Conservation (phyloP, 2,329 filamentous ascomycete genomes). For the Penicillium sp. region DNA sequence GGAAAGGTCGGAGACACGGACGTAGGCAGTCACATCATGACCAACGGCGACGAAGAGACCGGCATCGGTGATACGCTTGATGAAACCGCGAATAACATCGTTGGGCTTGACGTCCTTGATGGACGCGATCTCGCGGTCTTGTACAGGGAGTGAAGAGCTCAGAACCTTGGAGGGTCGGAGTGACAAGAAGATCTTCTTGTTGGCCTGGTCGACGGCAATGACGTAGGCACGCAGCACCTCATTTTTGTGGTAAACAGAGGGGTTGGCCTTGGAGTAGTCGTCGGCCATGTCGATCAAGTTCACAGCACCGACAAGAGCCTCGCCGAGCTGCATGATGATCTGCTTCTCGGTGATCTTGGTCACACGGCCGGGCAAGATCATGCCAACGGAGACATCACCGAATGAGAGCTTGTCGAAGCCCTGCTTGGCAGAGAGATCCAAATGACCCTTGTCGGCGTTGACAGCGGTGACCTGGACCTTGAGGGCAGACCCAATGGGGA, state of each 20-base stretch:
- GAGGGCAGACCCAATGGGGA: constrained; percentile 86
- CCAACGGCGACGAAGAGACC: constrained; percentile 86
- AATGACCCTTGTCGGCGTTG: constrained; percentile 69
- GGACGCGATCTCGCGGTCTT: constrained; percentile 76
- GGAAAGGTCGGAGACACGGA: constrained; percentile 84
- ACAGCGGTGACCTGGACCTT: constrained; percentile 76
- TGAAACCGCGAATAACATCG: constrained; percentile 83
- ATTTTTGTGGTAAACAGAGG: constrained; percentile 75
- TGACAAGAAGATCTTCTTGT: constrained; percentile 83
- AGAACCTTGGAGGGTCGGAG: constrained; percentile 84
- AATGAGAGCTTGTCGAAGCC: constrained; percentile 65
- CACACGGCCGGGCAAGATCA: constrained; percentile 79
- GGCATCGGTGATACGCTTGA: constrained; percentile 86
- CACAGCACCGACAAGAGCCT: constrained; percentile 75
- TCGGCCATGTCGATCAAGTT: constrained; percentile 82
- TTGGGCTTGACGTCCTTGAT: constrained; percentile 72
- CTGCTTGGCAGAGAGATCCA: constrained; percentile 82
- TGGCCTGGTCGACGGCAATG: constrained; percentile 74
- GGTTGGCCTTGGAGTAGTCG: constrained; percentile 79
- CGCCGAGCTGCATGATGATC: constrained; percentile 81
- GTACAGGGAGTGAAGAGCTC: constrained; percentile 78
- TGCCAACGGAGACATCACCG: constrained; percentile 72
- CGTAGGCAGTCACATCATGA: constrained; percentile 76
- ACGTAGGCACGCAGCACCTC: constrained; percentile 87
- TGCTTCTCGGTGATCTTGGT: constrained; percentile 84